A percentile compares a stretch with the other conserved stretches of the same genome.
Evolutionary conservation across 208 protist genomes (phyloP).

Genomic region (Trichomonas tenax): DNA sequence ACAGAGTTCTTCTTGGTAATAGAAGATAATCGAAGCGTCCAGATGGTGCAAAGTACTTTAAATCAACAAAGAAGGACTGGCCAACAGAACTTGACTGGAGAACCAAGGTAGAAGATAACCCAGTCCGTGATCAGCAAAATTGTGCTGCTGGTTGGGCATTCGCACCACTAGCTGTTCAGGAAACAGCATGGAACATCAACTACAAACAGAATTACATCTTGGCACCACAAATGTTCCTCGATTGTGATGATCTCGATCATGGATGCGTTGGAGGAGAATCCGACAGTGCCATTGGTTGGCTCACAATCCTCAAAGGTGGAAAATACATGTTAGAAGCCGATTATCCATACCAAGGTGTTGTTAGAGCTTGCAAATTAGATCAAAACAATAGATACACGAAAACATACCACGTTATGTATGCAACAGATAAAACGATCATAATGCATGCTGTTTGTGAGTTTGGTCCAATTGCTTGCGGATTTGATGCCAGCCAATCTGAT

Average conservation of each 20-base stretch:
- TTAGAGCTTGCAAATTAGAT: background rate
- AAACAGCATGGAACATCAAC: background rate
- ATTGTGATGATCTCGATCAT: background rate
- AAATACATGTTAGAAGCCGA: background rate
- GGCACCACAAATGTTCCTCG: background rate
- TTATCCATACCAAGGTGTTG: background rate
- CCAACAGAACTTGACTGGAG: background rate
- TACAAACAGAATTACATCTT: background rate
- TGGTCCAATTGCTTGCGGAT: background rate
- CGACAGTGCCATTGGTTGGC: background rate
- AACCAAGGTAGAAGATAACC: slow-evolving; percentile 29
- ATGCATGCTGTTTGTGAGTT: background rate
- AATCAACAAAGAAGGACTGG: background rate
- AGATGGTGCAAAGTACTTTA: background rate
- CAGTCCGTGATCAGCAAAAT: slow-evolving; percentile 45
- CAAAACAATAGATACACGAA: background rate
- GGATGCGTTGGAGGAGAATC: background rate
- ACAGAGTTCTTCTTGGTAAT: background rate
- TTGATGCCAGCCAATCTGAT: background rate
- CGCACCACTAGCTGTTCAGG: slow-evolving; percentile 34
- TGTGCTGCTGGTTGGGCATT: slow-evolving; percentile 51
- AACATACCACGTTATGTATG: background rate
- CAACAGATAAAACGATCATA: background rate
- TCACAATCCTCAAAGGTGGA: background rate
- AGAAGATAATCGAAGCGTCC: background rate